Evolutionary conservation across 2,329 filamentous ascomycete genomes (phyloP).

Genomic region (Arthrobotrys conoides): DNA sequence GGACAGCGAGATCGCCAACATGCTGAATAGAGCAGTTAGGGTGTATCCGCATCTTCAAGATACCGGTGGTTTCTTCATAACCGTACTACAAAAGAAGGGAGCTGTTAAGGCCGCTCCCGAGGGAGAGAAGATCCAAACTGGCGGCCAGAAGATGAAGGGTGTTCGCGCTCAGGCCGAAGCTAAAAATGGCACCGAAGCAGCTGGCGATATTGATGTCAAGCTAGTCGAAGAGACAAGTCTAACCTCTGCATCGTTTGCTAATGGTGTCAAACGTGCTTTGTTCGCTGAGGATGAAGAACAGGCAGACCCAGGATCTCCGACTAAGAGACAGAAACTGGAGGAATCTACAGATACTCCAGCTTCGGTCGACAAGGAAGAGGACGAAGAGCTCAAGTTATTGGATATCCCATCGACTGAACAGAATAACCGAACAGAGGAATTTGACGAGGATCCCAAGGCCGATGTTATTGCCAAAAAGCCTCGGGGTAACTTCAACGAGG

Average conservation of each 20-base stretch:
- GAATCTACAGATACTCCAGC: conserved; percentile 65
- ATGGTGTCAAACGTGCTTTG: conserved; percentile 66
- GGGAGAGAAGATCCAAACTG: conserved; percentile 56
- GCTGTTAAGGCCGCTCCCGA: conserved; percentile 69
- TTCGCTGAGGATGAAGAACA: conserved; percentile 65
- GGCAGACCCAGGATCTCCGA: conserved; percentile 47
- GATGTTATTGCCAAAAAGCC: conserved; percentile 67
- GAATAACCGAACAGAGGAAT: conserved; percentile 35
- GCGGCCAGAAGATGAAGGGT: conserved; percentile 50
- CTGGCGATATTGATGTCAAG: conserved; percentile 22
- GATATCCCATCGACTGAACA: conserved; percentile 50
- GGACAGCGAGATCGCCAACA: conserved; percentile 71
- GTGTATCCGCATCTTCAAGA: conserved; percentile 96
- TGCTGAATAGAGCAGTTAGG: conserved; percentile 91
- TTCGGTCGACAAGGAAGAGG: conserved; percentile 64
- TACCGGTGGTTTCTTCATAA: conserved; percentile 97
- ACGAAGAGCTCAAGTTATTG: conserved; percentile 59
- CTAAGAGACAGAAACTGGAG: conserved; percentile 62
- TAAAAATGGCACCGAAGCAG: conserved; percentile 19
- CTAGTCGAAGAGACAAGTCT: conserved; percentile 28
- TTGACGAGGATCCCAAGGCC: conserved; percentile 63
- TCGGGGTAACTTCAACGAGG: conserved; percentile 76
- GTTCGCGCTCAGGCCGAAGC: conserved; percentile 8
- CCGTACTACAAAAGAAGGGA: conserved; percentile 89
- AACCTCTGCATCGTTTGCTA: conserved; percentile 23